Evolutionary conservation across 768 basidiomycete genomes (phyloP).

Genomic region (Cubamyces sp.): DNA sequence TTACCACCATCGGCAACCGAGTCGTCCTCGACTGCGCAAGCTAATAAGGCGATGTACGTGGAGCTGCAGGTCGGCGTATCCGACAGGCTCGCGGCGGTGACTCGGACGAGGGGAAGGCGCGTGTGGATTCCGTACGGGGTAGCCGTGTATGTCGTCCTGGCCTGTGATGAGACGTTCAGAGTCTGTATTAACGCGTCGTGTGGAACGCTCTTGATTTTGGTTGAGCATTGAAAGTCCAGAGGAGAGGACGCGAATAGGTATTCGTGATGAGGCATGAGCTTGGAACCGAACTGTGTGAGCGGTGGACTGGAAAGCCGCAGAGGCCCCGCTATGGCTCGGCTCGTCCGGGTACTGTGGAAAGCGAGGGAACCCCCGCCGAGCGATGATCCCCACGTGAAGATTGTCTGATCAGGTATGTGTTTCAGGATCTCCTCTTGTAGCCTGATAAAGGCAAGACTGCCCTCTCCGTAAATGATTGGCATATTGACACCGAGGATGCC

Average conservation of each 20-base stretch:
- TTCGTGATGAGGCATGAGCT: background rate
- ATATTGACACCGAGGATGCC: slow-evolving; percentile 23
- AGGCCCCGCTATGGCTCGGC: background rate
- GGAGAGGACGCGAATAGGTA: slow-evolving; percentile 13
- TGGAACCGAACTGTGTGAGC: background rate
- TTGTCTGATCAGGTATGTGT: slow-evolving; percentile 17
- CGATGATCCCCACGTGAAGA: slow-evolving; percentile 17
- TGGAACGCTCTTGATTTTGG: background rate
- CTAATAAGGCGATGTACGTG: slow-evolving; percentile 9
- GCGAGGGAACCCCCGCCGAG: background rate
- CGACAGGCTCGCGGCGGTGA: background rate
- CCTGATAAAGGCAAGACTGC: slow-evolving; percentile 18
- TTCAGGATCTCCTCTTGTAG: slow-evolving; percentile 21
- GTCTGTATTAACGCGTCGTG: background rate
- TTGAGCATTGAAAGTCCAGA: slow-evolving; percentile 4
- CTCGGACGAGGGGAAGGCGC: slow-evolving; percentile 5
- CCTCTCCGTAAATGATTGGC: slow-evolving; percentile 20
- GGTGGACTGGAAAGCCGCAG: background rate
- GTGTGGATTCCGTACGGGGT: slow-evolving; percentile 15
- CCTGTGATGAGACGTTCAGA: background rate
- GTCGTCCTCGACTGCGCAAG: background rate
- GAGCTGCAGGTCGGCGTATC: background rate
- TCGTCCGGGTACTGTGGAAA: too few relatives aligned
- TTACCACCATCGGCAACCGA: background rate
- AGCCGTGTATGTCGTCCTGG: background rate